Evolutionary conservation across 2,329 filamentous ascomycete genomes (phyloP), one percentile per base, ranked within the genome.

Genomic region (Aureobasidium sp.): DNA sequence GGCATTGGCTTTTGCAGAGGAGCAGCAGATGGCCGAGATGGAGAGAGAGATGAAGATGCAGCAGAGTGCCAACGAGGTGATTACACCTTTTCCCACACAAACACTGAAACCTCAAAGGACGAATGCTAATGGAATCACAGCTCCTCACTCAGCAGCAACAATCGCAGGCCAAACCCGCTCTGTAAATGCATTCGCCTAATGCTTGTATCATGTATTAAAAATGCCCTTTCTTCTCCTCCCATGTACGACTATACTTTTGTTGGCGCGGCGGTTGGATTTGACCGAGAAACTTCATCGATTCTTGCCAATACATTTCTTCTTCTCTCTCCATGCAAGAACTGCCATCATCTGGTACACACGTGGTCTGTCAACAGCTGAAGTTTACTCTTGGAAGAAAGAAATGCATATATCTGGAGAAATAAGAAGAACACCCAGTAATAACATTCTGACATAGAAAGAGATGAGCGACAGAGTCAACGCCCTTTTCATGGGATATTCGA

Each of bases 1-100:
- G 82, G 92, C 91, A 63, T 81, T 99, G 68, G 93, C 91, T 63
- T 93, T 91, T 74, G 87, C 89, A 66, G 94, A 99, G 82, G 94
- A 99, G 81, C 91, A 97, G 82, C 90, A 96, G 81, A 86, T 96
- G 75, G 82, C 93, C 67, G 93, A 96, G 81, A 95, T 97, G 91
- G 94, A 99, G 85, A 87, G 91, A 77, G 93, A 97, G 81, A 91
- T 92, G 84, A 87, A 89, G 76, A 94, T 96, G 90, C 89, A 94
- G 76, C 90, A 96, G 84, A 85, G 89, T 72, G 91, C 91, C 66
- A 87, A 89, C 73, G 90, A 96, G 81, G 85, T 87, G 71, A 70
- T 80, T 77, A 34, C 12, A 11, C 31, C 25, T 22, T 20, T 6
- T 17, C 22, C 5, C 15, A 37, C 22, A 9, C 15, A 37, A 58